These are phyloP conservation scores for Monosporascus sp. DNA, from an alignment of 2,329 filamentous ascomycete genomes.

Conservation along the genomic window DNA sequence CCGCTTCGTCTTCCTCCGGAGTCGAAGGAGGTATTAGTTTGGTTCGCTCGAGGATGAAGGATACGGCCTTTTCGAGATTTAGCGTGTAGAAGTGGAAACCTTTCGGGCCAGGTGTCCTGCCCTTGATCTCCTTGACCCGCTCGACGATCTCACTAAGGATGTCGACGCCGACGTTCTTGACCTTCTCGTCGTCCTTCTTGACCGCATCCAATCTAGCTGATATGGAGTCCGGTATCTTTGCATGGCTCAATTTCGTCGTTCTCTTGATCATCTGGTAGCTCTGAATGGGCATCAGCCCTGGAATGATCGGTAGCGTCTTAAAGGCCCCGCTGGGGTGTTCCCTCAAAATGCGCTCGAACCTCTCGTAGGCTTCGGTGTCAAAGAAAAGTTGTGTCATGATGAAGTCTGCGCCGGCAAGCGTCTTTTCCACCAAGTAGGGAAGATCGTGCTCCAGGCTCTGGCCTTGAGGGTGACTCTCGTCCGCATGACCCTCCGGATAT, in stretches of 20 bases:
- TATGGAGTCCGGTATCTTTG: conserved; percentile 67
- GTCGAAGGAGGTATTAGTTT: conserved; percentile 67
- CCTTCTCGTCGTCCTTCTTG: conserved; percentile 73
- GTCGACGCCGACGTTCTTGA: conserved; percentile 75
- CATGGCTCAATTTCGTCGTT: conserved; percentile 91
- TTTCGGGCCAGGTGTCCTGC: conserved; percentile 52
- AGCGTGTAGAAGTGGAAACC: conserved; percentile 98
- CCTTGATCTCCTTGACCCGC: conserved; percentile 63
- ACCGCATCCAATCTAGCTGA: conserved; percentile 66
- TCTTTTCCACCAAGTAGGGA: conserved; percentile 86
- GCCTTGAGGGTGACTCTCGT: conserved; percentile 73
- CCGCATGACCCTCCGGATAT: conserved; percentile 92
- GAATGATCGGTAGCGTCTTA: conserved; percentile 82
- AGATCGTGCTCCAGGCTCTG: conserved; percentile 74
- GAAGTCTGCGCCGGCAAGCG: conserved; percentile 87
- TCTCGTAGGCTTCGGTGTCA: conserved; percentile 75
- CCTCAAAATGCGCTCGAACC: conserved; percentile 71
- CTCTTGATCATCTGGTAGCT: conserved; percentile 93
- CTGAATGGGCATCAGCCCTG: conserved; percentile 95
- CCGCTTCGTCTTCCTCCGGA: conserved; percentile 43
- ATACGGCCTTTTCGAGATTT: conserved; percentile 92
- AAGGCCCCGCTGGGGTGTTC: conserved; percentile 81
- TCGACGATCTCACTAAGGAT: conserved; percentile 81
- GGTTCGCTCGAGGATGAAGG: conserved; percentile 83
- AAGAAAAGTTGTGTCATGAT: conserved; percentile 99